Evolutionary conservation across 192 early-diverging fungal genomes (phyloP), one percentile per base, ranked within the genome.

Genomic region (Coemansia sp.): DNA sequence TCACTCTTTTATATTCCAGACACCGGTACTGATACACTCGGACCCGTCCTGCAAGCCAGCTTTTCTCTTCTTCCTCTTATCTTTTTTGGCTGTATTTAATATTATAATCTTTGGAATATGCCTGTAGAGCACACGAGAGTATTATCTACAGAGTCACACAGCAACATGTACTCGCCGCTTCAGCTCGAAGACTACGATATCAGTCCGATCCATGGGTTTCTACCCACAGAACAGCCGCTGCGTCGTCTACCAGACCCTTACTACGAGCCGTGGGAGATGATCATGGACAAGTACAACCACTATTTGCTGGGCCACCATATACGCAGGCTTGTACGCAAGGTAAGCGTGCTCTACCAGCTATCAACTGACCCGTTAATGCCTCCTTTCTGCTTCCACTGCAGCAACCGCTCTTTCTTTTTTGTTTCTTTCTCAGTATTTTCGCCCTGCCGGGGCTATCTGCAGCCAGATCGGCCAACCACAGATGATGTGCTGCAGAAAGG

Each of bases 261-360:
- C 71, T 98, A 86, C 79, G 87, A 87, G 37, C 91, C 91, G 2
- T 98, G 95, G 96, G 95, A 97, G 77, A 57, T 49, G 0, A 84
- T 91, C 61, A 85, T 97, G 75, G 88, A 93, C 51, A 70, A 87
- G 63, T 87, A 94, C 74, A 89, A 91, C 56, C 84, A 85, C 23
- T 85, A 93, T 28, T 63, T 92, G 63, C 84, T 97, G 25, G 86
- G 85, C 34, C 88, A 88, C 62, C 82, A 85, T 43, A 74, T 92
- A 51, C 82, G 92, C 59, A 81, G 85, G 40, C 79, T 74, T 21
- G 86, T 91, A 7, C 77, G 84, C 61, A 86, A 87, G 86, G 92
- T 93, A 87, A 82, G 60, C 18, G n/a, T 25, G 6, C 25, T 7
- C 52, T 13, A 53, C 10, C 34, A 35, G 40, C 40, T 23, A 35